A percentile compares a stretch with the other conserved stretches of the same genome.
These are phyloP conservation scores for Candida sp. DNA, from an alignment of 1,139 yeast species.

Conservation along the genomic window DNA sequence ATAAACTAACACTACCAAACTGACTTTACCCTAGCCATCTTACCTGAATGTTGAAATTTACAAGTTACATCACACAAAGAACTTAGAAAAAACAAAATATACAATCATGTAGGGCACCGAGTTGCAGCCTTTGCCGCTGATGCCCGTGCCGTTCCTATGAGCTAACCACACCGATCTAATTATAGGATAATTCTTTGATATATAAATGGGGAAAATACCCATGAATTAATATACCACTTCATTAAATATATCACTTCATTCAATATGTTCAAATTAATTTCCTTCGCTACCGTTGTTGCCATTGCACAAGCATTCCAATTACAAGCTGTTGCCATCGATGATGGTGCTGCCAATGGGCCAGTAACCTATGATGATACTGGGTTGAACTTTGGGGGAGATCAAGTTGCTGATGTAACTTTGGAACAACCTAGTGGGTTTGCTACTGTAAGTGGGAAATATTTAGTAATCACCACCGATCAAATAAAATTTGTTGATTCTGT, in stretches of 20 bases:
- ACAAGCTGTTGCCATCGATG: conserved; percentile 19
- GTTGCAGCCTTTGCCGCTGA: too few relatives aligned
- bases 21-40: too few relatives aligned
- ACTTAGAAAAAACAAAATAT: too few relatives aligned
- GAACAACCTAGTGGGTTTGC: conserved; percentile 29
- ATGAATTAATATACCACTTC: background rate
- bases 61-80: too few relatives aligned
- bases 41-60: background rate
- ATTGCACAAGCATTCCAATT: conserved; percentile 1
- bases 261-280: background rate
- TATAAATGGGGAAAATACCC: background rate
- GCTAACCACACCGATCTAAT: background rate
- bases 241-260: too few relatives aligned
- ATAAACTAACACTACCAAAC: too few relatives aligned
- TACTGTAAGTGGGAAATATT: conserved; percentile 15
- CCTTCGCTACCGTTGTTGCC: conserved; percentile 1
- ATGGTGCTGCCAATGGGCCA: conserved; percentile 12
- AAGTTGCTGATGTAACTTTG: conserved; percentile 18
- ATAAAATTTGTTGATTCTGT: conserved; percentile 9
- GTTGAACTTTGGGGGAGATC: conserved; percentile 16
- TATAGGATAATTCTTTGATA: background rate
- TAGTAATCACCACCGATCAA: conserved; percentile 9
- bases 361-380: conserved; percentile 15
- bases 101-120: too few relatives aligned
- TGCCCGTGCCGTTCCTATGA: background rate